These are phyloP conservation scores for Leccinum broughii DNA, from an alignment of 768 basidiomycete genomes.

Conservation along the genomic window DNA sequence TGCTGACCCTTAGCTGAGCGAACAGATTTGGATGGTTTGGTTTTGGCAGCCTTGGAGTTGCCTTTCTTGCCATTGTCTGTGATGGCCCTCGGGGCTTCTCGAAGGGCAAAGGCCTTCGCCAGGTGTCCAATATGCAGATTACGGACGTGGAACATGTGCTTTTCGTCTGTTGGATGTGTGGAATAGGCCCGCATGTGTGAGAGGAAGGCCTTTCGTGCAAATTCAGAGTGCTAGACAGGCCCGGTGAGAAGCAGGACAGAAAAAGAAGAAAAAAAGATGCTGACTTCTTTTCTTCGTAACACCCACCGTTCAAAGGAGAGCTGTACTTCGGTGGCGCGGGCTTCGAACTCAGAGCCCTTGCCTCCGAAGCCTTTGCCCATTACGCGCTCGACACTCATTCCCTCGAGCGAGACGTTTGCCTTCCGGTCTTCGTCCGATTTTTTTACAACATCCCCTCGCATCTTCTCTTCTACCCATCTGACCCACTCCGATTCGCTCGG, in stretches of 20 bases:
- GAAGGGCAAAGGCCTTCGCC: constrained; percentile 88
- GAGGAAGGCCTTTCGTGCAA: constrained; percentile 83
- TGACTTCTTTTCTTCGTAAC: constrained; percentile 64
- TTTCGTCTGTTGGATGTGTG: constrained; percentile 94
- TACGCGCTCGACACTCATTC: constrained; percentile 67
- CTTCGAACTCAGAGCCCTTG: constrained; percentile 75
- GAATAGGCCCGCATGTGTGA: constrained; percentile 97
- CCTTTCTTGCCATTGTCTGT: constrained; percentile 26
- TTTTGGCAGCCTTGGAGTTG: constrained; percentile 1
- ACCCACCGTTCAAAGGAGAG: constrained; percentile 96
- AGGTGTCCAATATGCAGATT: constrained; percentile 93
- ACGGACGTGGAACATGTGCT: constrained; percentile 94
- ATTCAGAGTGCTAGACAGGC: constrained; percentile 60
- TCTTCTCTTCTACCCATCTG: constrained; percentile 81
- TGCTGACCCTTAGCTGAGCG: constrained; percentile 22
- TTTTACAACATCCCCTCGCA: constrained; percentile 54
- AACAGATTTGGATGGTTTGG: constrained; percentile 4
- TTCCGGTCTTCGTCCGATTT: constrained; percentile 32
- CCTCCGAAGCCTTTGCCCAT: constrained; percentile 86
- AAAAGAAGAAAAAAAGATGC: constrained; percentile 24
- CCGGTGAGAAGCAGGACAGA: constrained; percentile 5
- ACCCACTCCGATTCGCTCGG: constrained; percentile 91
- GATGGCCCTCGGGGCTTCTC: constrained; percentile 69
- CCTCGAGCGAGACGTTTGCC: constrained; percentile 51
- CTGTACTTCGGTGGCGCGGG: constrained; percentile 93